A percentile compares a stretch with the other conserved stretches of the same genome.
Conservation (phyloP, 202 grass and related monocot species). For the Tripidium arundinaceum region DNA sequence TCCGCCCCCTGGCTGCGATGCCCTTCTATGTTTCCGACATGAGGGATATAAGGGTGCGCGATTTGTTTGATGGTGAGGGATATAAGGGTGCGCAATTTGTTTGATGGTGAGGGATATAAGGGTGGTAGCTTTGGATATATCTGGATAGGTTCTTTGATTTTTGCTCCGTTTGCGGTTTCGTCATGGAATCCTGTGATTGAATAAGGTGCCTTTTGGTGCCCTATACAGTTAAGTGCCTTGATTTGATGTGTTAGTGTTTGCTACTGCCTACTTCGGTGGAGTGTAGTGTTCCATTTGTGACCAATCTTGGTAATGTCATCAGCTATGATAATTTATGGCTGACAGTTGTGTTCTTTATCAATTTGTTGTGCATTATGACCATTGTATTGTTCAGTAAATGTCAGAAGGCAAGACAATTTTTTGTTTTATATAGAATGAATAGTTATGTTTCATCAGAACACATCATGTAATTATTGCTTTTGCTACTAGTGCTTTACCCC, state of each 20-base stretch:
- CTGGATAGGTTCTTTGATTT: neutral
- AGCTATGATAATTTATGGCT: neutral
- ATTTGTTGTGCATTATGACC: neutral
- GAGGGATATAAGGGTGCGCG: too few species aligned
- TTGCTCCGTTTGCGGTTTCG: neutral
- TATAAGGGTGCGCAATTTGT: conserved; percentile 13
- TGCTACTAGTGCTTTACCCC: neutral
- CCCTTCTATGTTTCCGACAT: too few species aligned
- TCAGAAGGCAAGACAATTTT: neutral
- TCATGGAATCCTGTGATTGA: neutral
- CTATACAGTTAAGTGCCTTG: neutral
- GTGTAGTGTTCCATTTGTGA: neutral
- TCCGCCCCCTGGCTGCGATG: neutral
- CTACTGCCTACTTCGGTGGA: neutral
- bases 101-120: neutral
- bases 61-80: too few species aligned
- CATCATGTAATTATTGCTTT: neutral
- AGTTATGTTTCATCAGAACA: neutral
- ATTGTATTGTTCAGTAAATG: neutral
- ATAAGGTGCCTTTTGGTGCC: neutral
- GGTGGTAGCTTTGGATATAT: neutral
- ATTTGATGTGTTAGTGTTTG: neutral
- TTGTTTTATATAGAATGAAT: neutral
- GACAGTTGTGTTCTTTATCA: neutral
- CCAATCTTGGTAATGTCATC: neutral